phyloP scores from a whole-genome alignment of 2,329 filamentous ascomycete genomes.

The Monosporascus ibericus region DNA sequence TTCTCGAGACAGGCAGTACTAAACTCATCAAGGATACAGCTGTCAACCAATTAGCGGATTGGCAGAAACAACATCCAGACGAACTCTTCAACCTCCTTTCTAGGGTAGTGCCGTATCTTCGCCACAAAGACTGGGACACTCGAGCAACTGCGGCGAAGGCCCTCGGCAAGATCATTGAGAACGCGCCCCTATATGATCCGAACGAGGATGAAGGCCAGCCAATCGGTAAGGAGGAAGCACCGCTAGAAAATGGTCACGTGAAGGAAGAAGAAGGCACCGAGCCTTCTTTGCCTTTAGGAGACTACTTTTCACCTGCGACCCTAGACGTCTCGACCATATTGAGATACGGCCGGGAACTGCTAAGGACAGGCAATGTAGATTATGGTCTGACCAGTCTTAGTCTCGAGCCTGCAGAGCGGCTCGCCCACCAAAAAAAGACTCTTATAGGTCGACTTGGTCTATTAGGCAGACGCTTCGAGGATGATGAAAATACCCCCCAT shows the following conservation, averaged over 20 bases:
- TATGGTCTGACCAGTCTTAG: conserved; percentile 74
- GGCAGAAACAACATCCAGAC: conserved; percentile 96
- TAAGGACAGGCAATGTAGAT: conserved; percentile 82
- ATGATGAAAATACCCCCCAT: conserved; percentile 69
- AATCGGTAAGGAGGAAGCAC: conserved; percentile 37
- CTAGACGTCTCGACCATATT: conserved; percentile 77
- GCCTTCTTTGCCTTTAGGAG: conserved; percentile 41
- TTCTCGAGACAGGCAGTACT: conserved; percentile 96
- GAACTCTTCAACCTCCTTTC: conserved; percentile 94
- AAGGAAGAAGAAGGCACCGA: conserved; percentile 60
- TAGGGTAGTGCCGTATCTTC: conserved; percentile 88
- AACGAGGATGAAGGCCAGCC: conserved; percentile 62
- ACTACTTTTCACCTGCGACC: conserved; percentile 64
- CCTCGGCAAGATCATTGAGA: conserved; percentile 86
- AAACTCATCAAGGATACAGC: conserved; percentile 94
- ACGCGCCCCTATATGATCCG: conserved; percentile 83
- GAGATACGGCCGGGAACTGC: conserved; percentile 73
- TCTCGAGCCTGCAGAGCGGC: conserved; percentile 72
- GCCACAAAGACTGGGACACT: conserved; percentile 96
- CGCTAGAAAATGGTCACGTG: conserved; percentile 35
- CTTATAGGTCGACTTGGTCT: conserved; percentile 76
- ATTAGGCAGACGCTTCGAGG: conserved; percentile 75
- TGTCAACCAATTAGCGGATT: conserved; percentile 92
- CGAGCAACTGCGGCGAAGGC: conserved; percentile 89
- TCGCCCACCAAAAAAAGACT: conserved; percentile 86